Conservation (phyloP, 805 yeast species). For the Candida easanensis region DNA sequence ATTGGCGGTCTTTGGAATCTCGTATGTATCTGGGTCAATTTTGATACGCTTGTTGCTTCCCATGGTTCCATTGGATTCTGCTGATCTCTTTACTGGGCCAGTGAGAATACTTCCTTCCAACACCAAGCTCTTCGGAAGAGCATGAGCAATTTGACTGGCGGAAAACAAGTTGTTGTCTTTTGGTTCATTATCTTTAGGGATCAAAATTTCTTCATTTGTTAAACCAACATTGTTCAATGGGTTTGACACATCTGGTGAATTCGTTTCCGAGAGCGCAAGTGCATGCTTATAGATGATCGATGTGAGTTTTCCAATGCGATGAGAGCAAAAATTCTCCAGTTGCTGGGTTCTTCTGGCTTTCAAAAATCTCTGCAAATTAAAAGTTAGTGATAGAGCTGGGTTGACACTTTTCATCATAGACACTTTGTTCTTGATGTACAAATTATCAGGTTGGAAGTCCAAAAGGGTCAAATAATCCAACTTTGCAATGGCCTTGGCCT, state of each 20-base stretch:
- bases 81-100: slow-evolving; percentile 35
- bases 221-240: slow-evolving; percentile 47
- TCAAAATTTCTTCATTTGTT: slow-evolving; percentile 43
- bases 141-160: slow-evolving; percentile 41
- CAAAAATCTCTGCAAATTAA: slow-evolving; percentile 65
- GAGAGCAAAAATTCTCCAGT: slow-evolving; percentile 58
- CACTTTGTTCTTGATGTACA: slow-evolving; percentile 31
- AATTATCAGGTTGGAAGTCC: slow-evolving; percentile 29
- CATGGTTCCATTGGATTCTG: slow-evolving; percentile 9
- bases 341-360: slow-evolving; percentile 64
- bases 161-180: slow-evolving; percentile 33
- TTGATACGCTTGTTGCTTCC: slow-evolving; percentile 38
- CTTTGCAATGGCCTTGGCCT: slow-evolving; percentile 54
- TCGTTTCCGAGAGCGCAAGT: slow-evolving; percentile 55
- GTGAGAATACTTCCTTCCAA: slow-evolving; percentile 44
- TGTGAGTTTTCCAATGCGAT: slow-evolving; percentile 68
- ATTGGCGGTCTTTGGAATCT: slow-evolving; percentile 19
- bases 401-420: slow-evolving; percentile 43
- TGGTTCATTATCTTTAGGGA: slow-evolving; percentile 29
- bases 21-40: slow-evolving; percentile 21
- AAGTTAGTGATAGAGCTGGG: slow-evolving; percentile 48
- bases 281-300: slow-evolving; percentile 60
- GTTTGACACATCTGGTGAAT: slow-evolving; percentile 40
- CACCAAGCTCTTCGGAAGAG: slow-evolving; percentile 40
- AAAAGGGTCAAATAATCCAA: slow-evolving; percentile 35